Evolutionary conservation across 306 rosid species (phyloP), one percentile per base, ranked within the genome.

Genomic region (Rubus idaeus): DNA sequence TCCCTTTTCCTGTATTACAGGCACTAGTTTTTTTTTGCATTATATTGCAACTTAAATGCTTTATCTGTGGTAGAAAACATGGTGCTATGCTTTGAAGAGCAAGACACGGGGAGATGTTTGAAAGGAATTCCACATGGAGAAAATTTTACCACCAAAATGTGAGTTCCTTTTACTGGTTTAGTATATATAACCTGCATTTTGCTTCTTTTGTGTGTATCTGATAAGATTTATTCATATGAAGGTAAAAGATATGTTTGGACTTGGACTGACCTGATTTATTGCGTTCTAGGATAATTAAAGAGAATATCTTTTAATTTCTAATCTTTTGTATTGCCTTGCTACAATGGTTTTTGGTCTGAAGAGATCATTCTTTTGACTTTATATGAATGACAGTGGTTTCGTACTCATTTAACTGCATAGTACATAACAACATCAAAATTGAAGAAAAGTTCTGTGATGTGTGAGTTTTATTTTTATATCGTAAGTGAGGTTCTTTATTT

Each of bases 51-150:
- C 10, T 76, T 44, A 21, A 60, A 53, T 67, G 66, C 70, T 52
- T 72, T 67, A 14, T 74, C 21, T 78, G 73, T 90, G 83, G 71
- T 78, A 92, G 98, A 91, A 90, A 94, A 94, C 83, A 92, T 92
- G 98, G 93, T 90, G 83, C 77, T 94, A 80, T 90, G 98, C 89
- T 92, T 90, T 83, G 88, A 91, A 88, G 97, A 94, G 80, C 91
- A 82, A 65, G 91, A 84, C 81, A 85, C 91, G 0, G 93, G 97
- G 78, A 92, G 88, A 87, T 94, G 98, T 88, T 78, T 88, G 89
- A 94, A 84, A 74, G 93, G 84, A 73, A 84, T 85, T 79, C 92
- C 92, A 74, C 83, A 60, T 67, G 89, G 83, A 69, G 47, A 71
- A 82, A 89, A 80, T n/a, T 64, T 83, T 83, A 81, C 89, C 71